phyloP scores from a whole-genome alignment of 441 rosid genomes.

The Gossypium lobatum region DNA sequence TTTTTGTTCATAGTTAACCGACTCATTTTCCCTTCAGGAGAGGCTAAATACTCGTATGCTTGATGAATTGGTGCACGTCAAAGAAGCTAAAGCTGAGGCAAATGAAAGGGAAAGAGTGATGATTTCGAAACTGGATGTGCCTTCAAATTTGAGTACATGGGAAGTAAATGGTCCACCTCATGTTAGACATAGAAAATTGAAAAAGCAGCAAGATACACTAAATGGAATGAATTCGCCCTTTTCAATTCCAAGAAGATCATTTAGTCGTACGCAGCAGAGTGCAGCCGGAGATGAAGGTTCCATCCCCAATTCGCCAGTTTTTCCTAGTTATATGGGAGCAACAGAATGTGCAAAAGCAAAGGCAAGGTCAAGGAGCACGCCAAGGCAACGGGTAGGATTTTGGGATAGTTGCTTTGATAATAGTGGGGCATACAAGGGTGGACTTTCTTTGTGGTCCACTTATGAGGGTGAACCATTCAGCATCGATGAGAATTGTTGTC shows the following conservation, averaged over 20 bases:
- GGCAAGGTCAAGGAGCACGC: slow-evolving; percentile 61
- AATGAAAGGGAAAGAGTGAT: slow-evolving; percentile 23
- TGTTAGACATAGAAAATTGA: slow-evolving; percentile 25
- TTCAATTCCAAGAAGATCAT: slow-evolving; percentile 61
- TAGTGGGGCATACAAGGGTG: slow-evolving; percentile 21
- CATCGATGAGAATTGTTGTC: slow-evolving; percentile 23
- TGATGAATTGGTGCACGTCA: slow-evolving; percentile 32
- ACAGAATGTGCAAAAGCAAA: slow-evolving; percentile 70
- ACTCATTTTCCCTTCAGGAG: slow-evolving; percentile 38
- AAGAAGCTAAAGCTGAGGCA: slow-evolving; percentile 18
- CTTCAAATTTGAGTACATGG: slow-evolving; percentile 20
- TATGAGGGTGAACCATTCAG: slow-evolving; percentile 35
- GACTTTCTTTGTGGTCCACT: slow-evolving; percentile 41
- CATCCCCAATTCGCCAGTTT: slow-evolving; percentile 38
- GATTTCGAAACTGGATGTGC: slow-evolving; percentile 17
- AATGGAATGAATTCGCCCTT: slow-evolving; percentile 45
- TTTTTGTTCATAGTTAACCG: background rate
- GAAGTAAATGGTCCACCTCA: slow-evolving; percentile 17
- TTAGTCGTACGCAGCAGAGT: slow-evolving; percentile 35
- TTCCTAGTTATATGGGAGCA: slow-evolving; percentile 59
- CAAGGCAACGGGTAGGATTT: slow-evolving; percentile 40
- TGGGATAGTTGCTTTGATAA: slow-evolving; percentile 34
- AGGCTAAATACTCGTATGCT: slow-evolving; percentile 36
- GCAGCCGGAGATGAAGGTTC: slow-evolving; percentile 31
- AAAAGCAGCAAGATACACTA: slow-evolving; percentile 33